Percentiles rank a stretch among this genome's conserved stretches.
phyloP scores from a whole-genome alignment of 2,329 filamentous ascomycete species.

The Didymella segeticola region DNA sequence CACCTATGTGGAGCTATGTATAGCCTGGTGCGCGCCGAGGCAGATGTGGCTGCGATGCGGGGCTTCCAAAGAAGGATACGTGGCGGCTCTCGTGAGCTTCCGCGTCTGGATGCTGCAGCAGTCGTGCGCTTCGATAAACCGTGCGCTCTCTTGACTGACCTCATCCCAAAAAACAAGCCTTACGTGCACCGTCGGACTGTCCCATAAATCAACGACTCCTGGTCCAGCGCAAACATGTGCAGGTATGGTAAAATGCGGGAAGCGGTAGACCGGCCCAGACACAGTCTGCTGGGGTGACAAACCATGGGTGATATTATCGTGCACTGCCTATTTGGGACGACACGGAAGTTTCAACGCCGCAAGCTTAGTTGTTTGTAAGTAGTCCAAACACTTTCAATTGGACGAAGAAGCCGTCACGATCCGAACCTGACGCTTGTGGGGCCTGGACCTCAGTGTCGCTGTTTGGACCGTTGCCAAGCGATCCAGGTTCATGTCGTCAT shows the following conservation, averaged over 20 bases:
- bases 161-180: not conserved
- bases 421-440: slow-evolving; percentile 5
- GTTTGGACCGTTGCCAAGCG: slow-evolving; percentile 39
- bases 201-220: not conserved
- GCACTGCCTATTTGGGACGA: slow-evolving; percentile 9
- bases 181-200: not conserved
- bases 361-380: not conserved
- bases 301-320: slow-evolving; percentile 10
- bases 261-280: slow-evolving; percentile 11
- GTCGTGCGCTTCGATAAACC: not conserved
- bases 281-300: not conserved
- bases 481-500: slow-evolving; percentile 31
- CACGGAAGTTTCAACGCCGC: not conserved
- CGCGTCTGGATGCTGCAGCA: not conserved
- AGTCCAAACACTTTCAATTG: no score
- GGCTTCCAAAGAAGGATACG: not conserved
- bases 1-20: not conserved
- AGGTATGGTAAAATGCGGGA: not conserved
- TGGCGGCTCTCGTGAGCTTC: slow-evolving; percentile 1
- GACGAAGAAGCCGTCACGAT: not conserved
- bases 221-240: not conserved
- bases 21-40: not conserved
- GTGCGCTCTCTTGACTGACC: not conserved
- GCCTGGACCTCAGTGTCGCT: slow-evolving; percentile 15
- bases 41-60: slow-evolving; percentile 2